Evolutionary conservation across 805 yeast genomes (phyloP).

Genomic region (Metahyphopichia silvanorum): DNA sequence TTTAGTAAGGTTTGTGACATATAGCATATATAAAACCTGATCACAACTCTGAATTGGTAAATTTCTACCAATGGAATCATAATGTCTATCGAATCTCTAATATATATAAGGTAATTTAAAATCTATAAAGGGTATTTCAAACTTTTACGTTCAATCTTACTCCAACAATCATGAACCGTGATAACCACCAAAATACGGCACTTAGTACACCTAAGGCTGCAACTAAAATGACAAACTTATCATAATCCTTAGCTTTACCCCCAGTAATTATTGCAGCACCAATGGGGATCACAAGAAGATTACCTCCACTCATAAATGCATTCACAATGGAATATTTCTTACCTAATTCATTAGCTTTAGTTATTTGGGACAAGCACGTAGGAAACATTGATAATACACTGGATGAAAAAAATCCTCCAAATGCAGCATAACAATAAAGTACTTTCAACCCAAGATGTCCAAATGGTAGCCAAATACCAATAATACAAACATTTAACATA

Average conservation of each 20-base stretch:
- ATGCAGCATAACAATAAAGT: constrained; percentile 28
- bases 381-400: constrained; percentile 35
- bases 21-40: too few relatives aligned
- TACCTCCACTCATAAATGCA: constrained; percentile 27
- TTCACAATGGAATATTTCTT: constrained; percentile 33
- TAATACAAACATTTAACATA: constrained; percentile 19
- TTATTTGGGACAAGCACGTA: constrained; percentile 58
- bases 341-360: constrained; percentile 42
- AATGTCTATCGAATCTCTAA: too few relatives aligned
- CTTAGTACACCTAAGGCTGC: constrained; percentile 27
- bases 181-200: constrained; percentile 20
- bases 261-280: constrained; percentile 28
- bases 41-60: too few relatives aligned
- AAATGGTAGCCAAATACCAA: constrained; percentile 33
- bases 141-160: constrained; percentile 18
- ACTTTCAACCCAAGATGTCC: constrained; percentile 19
- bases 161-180: constrained; percentile 21
- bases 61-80: too few relatives aligned
- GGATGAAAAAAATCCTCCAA: constrained; percentile 34
- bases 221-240: constrained; percentile 28
- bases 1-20: too few relatives aligned
- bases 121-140: too few relatives aligned
- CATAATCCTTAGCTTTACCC: constrained; percentile 22
- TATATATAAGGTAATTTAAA: too few relatives aligned
- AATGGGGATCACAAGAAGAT: constrained; percentile 31